These are phyloP conservation scores for Spiraea crenata DNA, from an alignment of 331 rosid genomes.

Conservation along the genomic window DNA sequence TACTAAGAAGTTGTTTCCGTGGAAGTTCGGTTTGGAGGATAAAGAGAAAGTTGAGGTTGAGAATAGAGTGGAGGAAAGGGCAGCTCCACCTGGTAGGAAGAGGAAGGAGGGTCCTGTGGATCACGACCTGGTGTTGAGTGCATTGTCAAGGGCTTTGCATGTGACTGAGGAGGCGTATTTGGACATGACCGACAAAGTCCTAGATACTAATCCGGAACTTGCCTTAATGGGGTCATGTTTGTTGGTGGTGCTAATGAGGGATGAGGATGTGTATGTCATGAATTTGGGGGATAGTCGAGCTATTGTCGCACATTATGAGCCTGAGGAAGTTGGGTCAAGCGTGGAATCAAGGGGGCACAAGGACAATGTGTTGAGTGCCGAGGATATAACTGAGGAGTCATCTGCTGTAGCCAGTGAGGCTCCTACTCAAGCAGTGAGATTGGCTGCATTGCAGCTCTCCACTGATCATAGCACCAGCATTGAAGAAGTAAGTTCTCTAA, in stretches of 20 bases:
- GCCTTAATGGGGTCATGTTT: slow-evolving; percentile 96
- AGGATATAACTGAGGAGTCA: slow-evolving; percentile 74
- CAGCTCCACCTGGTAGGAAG: slow-evolving; percentile 47
- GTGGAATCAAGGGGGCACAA: slow-evolving; percentile 35
- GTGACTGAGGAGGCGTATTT: slow-evolving; percentile 73
- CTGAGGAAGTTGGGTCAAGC: slow-evolving; percentile 52
- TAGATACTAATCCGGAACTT: slow-evolving; percentile 84
- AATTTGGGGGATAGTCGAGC: slow-evolving; percentile 98
- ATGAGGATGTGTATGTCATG: slow-evolving; percentile 96
- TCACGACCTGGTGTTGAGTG: slow-evolving; percentile 71
- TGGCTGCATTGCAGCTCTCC: slow-evolving; percentile 83
- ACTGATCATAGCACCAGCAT: slow-evolving; percentile 96
- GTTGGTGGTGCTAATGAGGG: slow-evolving; percentile 87
- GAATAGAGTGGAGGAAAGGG: slow-evolving; percentile 48
- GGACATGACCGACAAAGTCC: slow-evolving; percentile 90
- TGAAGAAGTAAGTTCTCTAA: slow-evolving; percentile 63
- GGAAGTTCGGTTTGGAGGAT: slow-evolving; percentile 70
- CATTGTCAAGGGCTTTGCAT: slow-evolving; percentile 77
- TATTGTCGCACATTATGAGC: slow-evolving; percentile 77
- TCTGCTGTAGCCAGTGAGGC: slow-evolving; percentile 37
- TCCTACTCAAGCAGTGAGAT: slow-evolving; percentile 48
- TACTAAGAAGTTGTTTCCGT: slow-evolving; percentile 50
- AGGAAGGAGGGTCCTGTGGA: slow-evolving; percentile 77
- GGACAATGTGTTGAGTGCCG: slow-evolving; percentile 42
- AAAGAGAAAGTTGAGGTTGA: slow-evolving; percentile 68